Evolutionary conservation across 2,329 filamentous ascomycete genomes (phyloP), one percentile per base, ranked within the genome.

Genomic region (Leptoxyphium fumago): DNA sequence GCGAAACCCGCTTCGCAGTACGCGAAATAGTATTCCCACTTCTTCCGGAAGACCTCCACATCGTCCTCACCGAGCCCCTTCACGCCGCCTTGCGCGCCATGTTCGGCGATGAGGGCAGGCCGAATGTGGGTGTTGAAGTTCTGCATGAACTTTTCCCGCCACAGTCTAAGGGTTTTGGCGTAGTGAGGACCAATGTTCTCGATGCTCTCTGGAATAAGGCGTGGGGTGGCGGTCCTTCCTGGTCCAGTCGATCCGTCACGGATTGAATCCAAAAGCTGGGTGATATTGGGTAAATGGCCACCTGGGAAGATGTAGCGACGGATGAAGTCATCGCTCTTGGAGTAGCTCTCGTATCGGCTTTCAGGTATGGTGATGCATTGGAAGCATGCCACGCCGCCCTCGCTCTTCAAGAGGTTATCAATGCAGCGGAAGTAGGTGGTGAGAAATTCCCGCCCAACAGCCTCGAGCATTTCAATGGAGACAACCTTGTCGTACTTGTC

Each of bases 341-440:
- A 70, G 55, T 84, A 84, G 7, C 71, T 73, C 49, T 77, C 74
- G 56, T 83, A 80, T 42, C 79, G 70, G 34, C 59, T 51, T 55
- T 85, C 79, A 0, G 80, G 80, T 73, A 84, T 84, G 2, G 82
- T 85, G 55, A 84, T 85, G 61, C 80, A 84, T 59, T 85, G 82
- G 60, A 86, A 83, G 40, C 81, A 74, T 6, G 76, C 79, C 38
- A 84, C 73, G 1, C 80, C 77, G 2, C 76, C 77, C 13, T 80
- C 69, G 40, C 68, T 70, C 60, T 85, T 84, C 38, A 86, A 60
- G 29, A 84, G 59, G 45, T 67, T 66, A 52, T 84, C 66, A 42
- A 86, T 68, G 50, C 73, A 75, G 14, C 66, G 63, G 56, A 86
- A 86, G 56, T 84, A 86, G 1, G 73, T 79, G 15, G 70, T 67